phyloP scores from a whole-genome alignment of 108 stramenopile species.

The Cylindrotheca closterium region DNA sequence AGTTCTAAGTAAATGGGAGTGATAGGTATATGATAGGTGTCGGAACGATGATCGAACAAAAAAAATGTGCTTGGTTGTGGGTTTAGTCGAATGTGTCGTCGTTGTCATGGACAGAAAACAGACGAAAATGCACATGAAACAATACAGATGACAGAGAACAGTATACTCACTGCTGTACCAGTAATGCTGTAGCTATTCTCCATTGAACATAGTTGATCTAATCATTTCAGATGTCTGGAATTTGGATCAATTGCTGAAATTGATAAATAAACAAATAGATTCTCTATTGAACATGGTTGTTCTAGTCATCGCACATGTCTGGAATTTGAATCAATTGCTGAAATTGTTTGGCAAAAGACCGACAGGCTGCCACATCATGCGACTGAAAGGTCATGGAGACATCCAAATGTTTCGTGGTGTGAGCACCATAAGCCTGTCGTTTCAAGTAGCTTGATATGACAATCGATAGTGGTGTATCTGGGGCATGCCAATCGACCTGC shows the following conservation, averaged over 20 bases:
- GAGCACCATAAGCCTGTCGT: background rate
- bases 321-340: conserved; percentile 37
- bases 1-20: no score
- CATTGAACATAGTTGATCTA: no score
- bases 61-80: no score
- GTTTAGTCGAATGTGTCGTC: no score
- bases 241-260: conserved; percentile 38
- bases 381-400: conserved; percentile 28
- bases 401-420: background rate
- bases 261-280: conserved; percentile 45
- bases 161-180: no score
- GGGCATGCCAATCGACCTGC: conserved; percentile 10
- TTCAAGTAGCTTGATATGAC: background rate
- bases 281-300: no score
- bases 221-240: conserved; percentile 11
- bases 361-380: conserved; percentile 29
- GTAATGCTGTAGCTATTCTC: no score
- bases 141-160: no score
- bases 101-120: no score
- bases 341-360: conserved; percentile 37
- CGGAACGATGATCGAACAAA: no score
- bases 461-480: conserved; percentile 16
- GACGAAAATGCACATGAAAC: no score
- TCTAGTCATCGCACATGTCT: conserved; percentile 9
- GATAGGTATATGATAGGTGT: no score